phyloP scores from a whole-genome alignment of 371 early-diverging fungal genomes.

The Massospora cicadina region DNA sequence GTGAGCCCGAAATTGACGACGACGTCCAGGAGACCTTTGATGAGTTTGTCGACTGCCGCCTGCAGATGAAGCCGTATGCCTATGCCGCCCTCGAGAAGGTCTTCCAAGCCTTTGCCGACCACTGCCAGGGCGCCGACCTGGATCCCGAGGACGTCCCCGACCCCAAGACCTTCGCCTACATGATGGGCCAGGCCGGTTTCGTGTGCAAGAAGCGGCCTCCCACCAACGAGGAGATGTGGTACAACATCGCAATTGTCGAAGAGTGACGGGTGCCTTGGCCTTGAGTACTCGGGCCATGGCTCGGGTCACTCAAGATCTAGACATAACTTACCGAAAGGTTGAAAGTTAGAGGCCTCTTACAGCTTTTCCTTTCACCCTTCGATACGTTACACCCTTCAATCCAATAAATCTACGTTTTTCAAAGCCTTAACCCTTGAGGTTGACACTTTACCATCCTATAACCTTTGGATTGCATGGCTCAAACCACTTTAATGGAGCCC shows the following conservation, averaged over 20 bases:
- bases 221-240: conserved; percentile 8
- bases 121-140: background rate
- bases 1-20: conserved; percentile 9
- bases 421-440: too few species aligned
- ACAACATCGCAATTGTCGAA: conserved; percentile 13
- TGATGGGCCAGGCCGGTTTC: conserved; percentile 12
- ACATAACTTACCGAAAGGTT: too few species aligned
- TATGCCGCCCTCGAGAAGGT: conserved; percentile 5
- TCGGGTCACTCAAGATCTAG: too few species aligned
- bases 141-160: conserved; percentile 2
- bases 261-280: too few species aligned
- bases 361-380: too few species aligned
- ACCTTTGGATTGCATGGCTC: too few species aligned
- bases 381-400: too few species aligned
- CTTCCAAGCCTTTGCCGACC: conserved; percentile 3
- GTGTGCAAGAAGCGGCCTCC: conserved; percentile 6
- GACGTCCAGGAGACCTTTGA: conserved; percentile 11
- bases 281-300: too few species aligned
- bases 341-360: too few species aligned
- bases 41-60: conserved; percentile 9
- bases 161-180: background rate
- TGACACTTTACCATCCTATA: too few species aligned
- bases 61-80: conserved; percentile 12
- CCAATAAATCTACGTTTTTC: too few species aligned
- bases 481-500: too few species aligned